Evolutionary conservation across 768 basidiomycete genomes (phyloP).

Genomic region (Hygrocybe punicea): DNA sequence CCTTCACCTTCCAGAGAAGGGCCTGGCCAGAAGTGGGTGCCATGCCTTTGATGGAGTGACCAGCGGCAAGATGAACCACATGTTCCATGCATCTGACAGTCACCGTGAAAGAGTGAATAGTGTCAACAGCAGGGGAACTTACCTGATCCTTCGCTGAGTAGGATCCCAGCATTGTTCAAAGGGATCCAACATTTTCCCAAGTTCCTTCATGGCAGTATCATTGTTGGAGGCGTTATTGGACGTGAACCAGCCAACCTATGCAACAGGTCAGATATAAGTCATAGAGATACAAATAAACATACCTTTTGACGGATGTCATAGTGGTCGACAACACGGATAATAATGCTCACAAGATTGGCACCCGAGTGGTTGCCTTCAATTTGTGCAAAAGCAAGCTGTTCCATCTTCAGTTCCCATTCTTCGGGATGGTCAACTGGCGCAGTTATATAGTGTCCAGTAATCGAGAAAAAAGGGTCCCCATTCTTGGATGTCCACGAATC

Average conservation of each 20-base stretch:
- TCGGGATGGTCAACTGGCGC: neutral
- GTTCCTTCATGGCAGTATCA: conserved; percentile 18
- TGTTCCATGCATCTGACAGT: conserved; percentile 36
- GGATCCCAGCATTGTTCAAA: conserved; percentile 20
- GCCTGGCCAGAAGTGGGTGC: conserved; percentile 10
- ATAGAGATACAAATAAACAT: conserved; percentile 2
- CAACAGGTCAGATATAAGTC: neutral
- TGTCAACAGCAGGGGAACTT: neutral
- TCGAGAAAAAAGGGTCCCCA: conserved; percentile 15
- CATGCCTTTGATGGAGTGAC: conserved; percentile 20
- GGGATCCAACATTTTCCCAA: conserved; percentile 16
- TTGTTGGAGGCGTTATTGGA: conserved; percentile 29
- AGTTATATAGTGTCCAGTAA: conserved; percentile 19
- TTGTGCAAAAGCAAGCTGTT: conserved; percentile 11
- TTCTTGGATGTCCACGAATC: too few relatives aligned
- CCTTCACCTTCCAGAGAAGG: neutral
- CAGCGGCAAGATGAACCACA: conserved; percentile 28
- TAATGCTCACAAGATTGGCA: conserved; percentile 15
- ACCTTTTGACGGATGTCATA: conserved; percentile 24
- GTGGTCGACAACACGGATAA: conserved; percentile 11
- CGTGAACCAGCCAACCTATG: conserved; percentile 31
- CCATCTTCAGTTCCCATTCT: conserved; percentile 8
- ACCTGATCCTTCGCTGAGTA: conserved; percentile 20
- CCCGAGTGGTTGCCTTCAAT: conserved; percentile 15
- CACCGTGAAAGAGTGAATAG: neutral